Percentiles rank a stretch among this genome's conserved stretches.
phyloP scores from a whole-genome alignment of 2,329 filamentous ascomycete species.

The Coniochaeta hoffmannii region DNA sequence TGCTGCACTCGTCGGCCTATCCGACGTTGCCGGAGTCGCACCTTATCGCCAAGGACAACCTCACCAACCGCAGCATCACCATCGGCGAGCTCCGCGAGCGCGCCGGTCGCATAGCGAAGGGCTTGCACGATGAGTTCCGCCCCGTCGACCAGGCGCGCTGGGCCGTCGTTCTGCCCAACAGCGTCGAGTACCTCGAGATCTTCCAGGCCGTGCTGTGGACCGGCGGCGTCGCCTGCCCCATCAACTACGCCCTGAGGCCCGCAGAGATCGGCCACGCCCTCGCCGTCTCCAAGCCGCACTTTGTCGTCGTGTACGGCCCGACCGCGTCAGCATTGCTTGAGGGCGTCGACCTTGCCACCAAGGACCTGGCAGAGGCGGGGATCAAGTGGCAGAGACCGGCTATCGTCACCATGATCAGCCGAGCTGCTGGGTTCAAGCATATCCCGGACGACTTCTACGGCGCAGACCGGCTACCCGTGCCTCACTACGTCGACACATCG shows the following conservation, averaged over 20 bases:
- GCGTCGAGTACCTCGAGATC: slow-evolving; percentile 34
- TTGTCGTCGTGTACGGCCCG: slow-evolving; percentile 29
- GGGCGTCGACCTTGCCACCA: slow-evolving; percentile 23
- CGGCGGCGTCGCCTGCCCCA: slow-evolving; percentile 29
- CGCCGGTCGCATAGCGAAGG: slow-evolving; percentile 32
- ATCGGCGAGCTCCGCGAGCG: slow-evolving; percentile 32
- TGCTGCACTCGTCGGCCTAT: slow-evolving; percentile 29
- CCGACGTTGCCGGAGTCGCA: slow-evolving; percentile 29
- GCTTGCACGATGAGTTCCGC: slow-evolving; percentile 22
- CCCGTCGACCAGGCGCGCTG: slow-evolving; percentile 29
- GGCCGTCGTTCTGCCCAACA: slow-evolving; percentile 36
- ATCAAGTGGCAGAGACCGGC: slow-evolving; percentile 25
- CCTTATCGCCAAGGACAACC: slow-evolving; percentile 32
- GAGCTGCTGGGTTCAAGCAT: slow-evolving; percentile 14
- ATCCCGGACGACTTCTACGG: slow-evolving; percentile 26
- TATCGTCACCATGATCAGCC: slow-evolving; percentile 25
- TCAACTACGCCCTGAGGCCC: slow-evolving; percentile 30
- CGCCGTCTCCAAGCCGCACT: slow-evolving; percentile 32
- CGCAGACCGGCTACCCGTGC: slow-evolving; percentile 22
- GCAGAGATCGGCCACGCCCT: slow-evolving; percentile 32
- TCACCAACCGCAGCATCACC: slow-evolving; percentile 36
- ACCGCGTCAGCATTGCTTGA: slow-evolving; percentile 20
- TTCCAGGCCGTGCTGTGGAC: slow-evolving; percentile 34
- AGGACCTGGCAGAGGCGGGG: slow-evolving; percentile 16
- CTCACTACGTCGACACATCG: slow-evolving; percentile 26